These are phyloP conservation scores for Dictyophora rubrovolvata DNA, from an alignment of 768 basidiomycete species.

Conservation along the genomic window DNA sequence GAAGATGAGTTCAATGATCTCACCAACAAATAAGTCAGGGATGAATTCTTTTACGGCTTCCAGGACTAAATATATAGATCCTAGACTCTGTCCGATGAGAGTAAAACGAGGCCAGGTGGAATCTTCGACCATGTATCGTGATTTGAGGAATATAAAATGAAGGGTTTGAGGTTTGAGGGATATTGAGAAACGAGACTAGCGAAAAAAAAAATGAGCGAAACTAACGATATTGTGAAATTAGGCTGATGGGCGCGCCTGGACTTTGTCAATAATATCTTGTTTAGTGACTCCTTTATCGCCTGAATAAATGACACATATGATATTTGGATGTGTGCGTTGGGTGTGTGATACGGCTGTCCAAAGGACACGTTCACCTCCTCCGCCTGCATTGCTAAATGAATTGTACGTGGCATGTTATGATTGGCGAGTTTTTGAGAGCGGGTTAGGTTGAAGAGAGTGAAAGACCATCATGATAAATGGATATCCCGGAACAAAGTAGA, in stretches of 20 bases:
- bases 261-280: slow-evolving; percentile 68
- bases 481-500: background rate
- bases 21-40: slow-evolving; percentile 88
- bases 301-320: slow-evolving; percentile 76
- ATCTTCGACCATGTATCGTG: slow-evolving; percentile 67
- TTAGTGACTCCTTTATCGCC: slow-evolving; percentile 80
- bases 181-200: slow-evolving; percentile 75
- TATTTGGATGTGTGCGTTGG: slow-evolving; percentile 54
- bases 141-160: slow-evolving; percentile 73
- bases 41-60: slow-evolving; percentile 72
- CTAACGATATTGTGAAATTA: slow-evolving; percentile 1
- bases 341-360: slow-evolving; percentile 81
- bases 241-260: slow-evolving; percentile 52
- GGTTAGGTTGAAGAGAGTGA: background rate
- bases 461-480: slow-evolving; percentile 23
- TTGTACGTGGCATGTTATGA: slow-evolving; percentile 10
- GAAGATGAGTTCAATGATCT: slow-evolving; percentile 14
- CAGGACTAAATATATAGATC: slow-evolving; percentile 73
- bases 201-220: background rate
- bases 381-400: slow-evolving; percentile 74
- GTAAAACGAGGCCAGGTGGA: slow-evolving; percentile 84
- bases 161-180: slow-evolving; percentile 50
- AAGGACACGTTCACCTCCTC: slow-evolving; percentile 91
- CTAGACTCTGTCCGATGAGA: slow-evolving; percentile 82
- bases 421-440: slow-evolving; percentile 11